Conservation (phyloP, 192 early-diverging fungal genomes). For the Podila horticola region DNA sequence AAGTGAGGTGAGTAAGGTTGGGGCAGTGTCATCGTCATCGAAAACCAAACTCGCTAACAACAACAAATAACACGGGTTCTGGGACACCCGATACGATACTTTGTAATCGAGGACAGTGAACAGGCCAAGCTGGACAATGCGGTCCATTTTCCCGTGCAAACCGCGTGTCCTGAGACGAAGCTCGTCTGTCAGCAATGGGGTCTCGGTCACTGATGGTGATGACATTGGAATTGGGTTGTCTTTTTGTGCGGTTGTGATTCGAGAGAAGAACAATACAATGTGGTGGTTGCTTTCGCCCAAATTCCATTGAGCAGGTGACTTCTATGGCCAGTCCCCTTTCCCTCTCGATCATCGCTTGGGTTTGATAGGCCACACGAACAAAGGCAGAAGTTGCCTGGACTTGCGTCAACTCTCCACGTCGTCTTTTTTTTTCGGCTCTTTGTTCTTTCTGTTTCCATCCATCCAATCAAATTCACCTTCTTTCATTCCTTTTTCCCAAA, state of each 20-base stretch:
- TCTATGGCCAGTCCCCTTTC: too few relatives aligned
- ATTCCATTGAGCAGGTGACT: too few relatives aligned
- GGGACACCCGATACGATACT: not conserved
- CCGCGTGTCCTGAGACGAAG: constrained; percentile 35
- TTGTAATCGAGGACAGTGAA: constrained; percentile 47
- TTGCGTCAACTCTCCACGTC: too few relatives aligned
- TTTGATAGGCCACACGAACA: too few relatives aligned
- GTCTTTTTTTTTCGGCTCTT: not conserved
- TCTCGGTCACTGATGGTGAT: not conserved
- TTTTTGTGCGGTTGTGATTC: not conserved
- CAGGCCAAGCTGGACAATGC: constrained; percentile 30
- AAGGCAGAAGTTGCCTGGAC: too few relatives aligned
- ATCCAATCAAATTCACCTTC: not conserved
- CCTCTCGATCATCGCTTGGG: too few relatives aligned
- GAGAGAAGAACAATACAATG: not conserved
- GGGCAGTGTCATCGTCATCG: not conserved
- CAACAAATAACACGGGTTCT: too few relatives aligned
- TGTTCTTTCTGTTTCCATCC: not conserved
- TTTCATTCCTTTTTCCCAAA: not conserved
- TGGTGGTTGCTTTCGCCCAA: too few relatives aligned
- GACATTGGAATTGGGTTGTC: too few relatives aligned
- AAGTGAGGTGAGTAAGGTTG: not conserved
- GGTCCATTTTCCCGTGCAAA: constrained; percentile 26
- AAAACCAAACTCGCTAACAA: not conserved
- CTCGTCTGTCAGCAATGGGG: constrained; percentile 28